Percentiles rank a stretch among this genome's conserved stretches.
Conservation (phyloP, 2,329 filamentous ascomycete species). For the Penicillium aurantiogriseum region DNA sequence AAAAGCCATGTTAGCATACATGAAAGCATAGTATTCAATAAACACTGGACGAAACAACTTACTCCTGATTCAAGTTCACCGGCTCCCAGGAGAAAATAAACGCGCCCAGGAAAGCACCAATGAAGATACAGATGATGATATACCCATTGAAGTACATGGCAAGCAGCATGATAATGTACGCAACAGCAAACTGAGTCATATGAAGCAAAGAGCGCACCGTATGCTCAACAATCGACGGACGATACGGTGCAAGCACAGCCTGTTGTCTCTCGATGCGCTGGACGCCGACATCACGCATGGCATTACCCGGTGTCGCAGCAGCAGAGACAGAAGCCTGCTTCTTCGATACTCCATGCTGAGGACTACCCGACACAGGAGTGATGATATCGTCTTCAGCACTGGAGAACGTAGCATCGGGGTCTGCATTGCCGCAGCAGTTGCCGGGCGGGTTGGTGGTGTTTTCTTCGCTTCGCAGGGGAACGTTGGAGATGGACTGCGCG, state of each 20-base stretch:
- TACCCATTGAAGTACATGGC: slow-evolving; percentile 69
- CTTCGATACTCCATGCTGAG: background rate
- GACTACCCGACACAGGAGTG: background rate
- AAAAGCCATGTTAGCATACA: background rate
- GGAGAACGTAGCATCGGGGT: background rate
- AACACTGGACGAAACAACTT: background rate
- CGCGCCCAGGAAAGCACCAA: slow-evolving; percentile 70
- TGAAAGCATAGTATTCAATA: no score
- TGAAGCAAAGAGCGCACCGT: slow-evolving; percentile 65
- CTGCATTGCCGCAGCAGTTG: background rate
- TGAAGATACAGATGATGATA: slow-evolving; percentile 76
- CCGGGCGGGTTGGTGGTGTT: background rate
- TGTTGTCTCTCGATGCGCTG: background rate
- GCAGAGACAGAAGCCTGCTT: background rate
- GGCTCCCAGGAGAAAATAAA: slow-evolving; percentile 72
- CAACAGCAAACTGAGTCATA: slow-evolving; percentile 68
- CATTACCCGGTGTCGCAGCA: background rate
- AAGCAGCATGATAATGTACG: slow-evolving; percentile 73
- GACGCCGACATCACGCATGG: background rate
- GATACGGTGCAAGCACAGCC: slow-evolving; percentile 37
- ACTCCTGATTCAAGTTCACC: slow-evolving; percentile 7
- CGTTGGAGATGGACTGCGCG: background rate
- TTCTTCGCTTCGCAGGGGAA: background rate
- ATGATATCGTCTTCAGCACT: background rate
- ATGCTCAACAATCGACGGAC: slow-evolving; percentile 64